phyloP scores from a whole-genome alignment of 768 basidiomycete species.

The Tephrocybe sp. region DNA sequence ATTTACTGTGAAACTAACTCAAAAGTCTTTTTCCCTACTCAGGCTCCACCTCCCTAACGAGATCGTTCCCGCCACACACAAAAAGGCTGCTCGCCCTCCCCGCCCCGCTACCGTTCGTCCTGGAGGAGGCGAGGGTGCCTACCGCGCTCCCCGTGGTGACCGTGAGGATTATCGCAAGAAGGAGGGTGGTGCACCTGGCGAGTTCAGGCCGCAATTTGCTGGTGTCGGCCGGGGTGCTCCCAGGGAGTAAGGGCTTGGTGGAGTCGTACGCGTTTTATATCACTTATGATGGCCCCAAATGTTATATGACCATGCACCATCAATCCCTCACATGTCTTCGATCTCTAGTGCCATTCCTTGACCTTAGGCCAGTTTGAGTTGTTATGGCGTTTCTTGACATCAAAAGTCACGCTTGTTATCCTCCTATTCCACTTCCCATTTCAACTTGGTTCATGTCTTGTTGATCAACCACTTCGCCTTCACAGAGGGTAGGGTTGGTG shows the following conservation, averaged over 20 bases:
- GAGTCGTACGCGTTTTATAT: constrained; percentile 19
- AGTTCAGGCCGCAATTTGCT: constrained; percentile 86
- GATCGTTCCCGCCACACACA: constrained; percentile 97
- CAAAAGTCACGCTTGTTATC: too few relatives aligned
- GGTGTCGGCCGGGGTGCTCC: constrained; percentile 90
- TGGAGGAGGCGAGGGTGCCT: constrained; percentile 74
- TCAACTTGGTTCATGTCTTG: too few relatives aligned
- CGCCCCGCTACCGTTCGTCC: constrained; percentile 77
- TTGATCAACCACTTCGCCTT: too few relatives aligned
- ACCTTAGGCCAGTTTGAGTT: too few relatives aligned
- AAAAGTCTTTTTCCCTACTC: not conserved
- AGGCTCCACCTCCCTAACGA: constrained; percentile 94
- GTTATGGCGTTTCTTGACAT: too few relatives aligned
- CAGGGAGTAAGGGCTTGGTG: constrained; percentile 48
- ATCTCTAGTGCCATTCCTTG: too few relatives aligned
- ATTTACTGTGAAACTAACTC: too few relatives aligned
- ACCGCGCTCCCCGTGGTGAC: constrained; percentile 87
- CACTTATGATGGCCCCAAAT: constrained; percentile 20
- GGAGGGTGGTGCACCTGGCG: constrained; percentile 84
- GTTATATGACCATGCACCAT: constrained; percentile 27
- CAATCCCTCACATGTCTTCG: constrained; percentile 14
- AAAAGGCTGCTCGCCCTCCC: constrained; percentile 88
- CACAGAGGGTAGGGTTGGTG: too few relatives aligned
- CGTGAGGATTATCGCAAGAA: constrained; percentile 93
- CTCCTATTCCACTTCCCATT: too few relatives aligned